Evolutionary conservation across 306 rosid species (phyloP).

Genomic region (Dryas drummondii): DNA sequence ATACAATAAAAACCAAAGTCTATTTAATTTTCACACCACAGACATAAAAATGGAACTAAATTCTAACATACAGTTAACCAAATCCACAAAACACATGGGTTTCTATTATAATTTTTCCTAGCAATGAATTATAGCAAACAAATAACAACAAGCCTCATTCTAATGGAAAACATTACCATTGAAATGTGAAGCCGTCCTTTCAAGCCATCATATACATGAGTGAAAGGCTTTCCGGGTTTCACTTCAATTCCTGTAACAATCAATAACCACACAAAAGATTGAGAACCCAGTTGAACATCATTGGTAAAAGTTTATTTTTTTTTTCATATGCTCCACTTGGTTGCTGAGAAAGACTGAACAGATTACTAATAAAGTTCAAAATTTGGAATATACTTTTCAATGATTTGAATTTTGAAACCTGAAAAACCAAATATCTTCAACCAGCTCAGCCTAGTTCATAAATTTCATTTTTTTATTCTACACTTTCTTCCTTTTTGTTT

Average conservation of each 20-base stretch:
- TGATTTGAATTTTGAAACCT: neutral
- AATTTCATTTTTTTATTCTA: neutral
- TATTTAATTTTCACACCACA: neutral
- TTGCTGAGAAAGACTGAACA: neutral
- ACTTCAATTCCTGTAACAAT: constrained; percentile 64
- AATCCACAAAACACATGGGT: neutral
- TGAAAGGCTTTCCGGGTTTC: constrained; percentile 77
- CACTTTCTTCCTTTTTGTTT: neutral
- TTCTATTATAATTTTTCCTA: neutral
- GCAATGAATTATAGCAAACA: neutral
- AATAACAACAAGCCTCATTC: neutral
- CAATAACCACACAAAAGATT: constrained; percentile 5
- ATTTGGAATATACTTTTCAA: neutral
- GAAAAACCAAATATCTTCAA: neutral
- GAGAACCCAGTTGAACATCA: constrained; percentile 1
- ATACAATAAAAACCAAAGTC: neutral
- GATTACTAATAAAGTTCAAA: neutral
- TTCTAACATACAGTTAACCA: neutral
- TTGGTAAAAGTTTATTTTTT: neutral
- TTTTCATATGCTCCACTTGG: too few species aligned
- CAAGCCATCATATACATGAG: constrained; percentile 43
- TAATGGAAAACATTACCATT: constrained; percentile 42
- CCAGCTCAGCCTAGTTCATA: neutral
- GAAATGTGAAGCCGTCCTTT: constrained; percentile 89
- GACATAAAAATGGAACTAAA: neutral